Base-by-base conservation (phyloP, 2,329 filamentous ascomycete genomes). In the Xylariomycetidae sp. region DNA sequence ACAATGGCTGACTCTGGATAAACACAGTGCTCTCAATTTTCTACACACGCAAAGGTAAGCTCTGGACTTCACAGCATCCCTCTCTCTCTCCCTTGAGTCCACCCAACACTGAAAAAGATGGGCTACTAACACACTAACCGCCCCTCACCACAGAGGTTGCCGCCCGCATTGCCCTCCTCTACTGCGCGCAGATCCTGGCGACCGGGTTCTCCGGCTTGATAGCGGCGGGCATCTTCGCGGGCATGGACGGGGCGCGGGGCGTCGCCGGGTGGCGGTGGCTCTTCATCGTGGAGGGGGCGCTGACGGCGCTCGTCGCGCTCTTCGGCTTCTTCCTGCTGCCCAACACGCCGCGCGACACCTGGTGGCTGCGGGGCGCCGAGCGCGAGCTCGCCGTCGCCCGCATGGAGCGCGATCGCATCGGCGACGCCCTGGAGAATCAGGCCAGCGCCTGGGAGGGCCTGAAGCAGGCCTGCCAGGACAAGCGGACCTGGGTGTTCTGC, bases 301-400 rank as follows among this genome's bases (percentile, higher is more conserved):
- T 67, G 0, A 83, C 80, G 0, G 65, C 80, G 4, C 3, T 82
- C 2, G 66, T 82, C n/a, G 81, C 77, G 2, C 44, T 80, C 4
- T 56, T 64, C 2, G 75, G 70, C 5, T 82, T 78, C 59, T 85
- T 74, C 72, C 39, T 68, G 18, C 62, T 67, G 12, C 66, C 61
- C 7, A 58, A 59, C 41, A 61, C 55, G 32, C 61, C 53, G 7
- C 52, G 63, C 18, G 61, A 62, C 16, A 66, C 66, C 0, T 51
- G 53, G 6, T 70, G 70, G 53, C 59, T 74, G 27, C 66, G 51
- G 2, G 56, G 57, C 2, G 62, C 67, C 14, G 69, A 76, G 46
- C 62, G 63, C 20, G 58, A 69, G 23, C 54, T 74, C 5, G 67
- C 69, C 2, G 63, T 69, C 37, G 51, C 51, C 15, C 63, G 70